These are phyloP conservation scores for Globisporangium iwayamae DNA, from an alignment of 352 stramenopile species.

Conservation along the genomic window DNA sequence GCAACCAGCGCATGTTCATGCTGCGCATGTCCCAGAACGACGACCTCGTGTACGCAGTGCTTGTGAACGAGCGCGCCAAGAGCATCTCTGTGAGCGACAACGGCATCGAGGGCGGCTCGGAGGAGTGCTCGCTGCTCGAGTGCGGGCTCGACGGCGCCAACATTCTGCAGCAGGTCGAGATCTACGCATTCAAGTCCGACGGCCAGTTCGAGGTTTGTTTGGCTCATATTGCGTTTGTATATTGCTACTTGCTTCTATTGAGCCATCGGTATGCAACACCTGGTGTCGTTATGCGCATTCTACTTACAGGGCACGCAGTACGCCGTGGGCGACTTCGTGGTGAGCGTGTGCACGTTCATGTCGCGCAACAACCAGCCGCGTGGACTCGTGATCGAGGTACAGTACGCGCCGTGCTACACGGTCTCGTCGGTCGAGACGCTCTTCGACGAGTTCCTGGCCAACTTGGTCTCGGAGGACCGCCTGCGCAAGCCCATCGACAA, in stretches of 20 bases:
- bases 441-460: constrained; percentile 79
- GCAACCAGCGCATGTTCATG: constrained; percentile 90
- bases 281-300: neutral
- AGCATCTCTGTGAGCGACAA: constrained; percentile 56
- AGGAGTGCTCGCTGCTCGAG: constrained; percentile 80
- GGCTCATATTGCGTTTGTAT: neutral
- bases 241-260: too few relatives aligned
- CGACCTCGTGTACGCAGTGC: constrained; percentile 79
- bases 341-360: constrained; percentile 88
- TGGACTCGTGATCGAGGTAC: constrained; percentile 78
- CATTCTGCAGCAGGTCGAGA: constrained; percentile 86
- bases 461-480: constrained; percentile 61
- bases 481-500: constrained; percentile 78
- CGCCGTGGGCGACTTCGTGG: constrained; percentile 77
- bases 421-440: constrained; percentile 72
- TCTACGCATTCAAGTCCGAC: constrained; percentile 87
- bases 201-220: constrained; percentile 73
- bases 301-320: constrained; percentile 62
- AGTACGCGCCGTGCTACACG: constrained; percentile 82
- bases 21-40: constrained; percentile 87
- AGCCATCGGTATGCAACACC: neutral
- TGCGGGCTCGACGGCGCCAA: constrained; percentile 81
- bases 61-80: constrained; percentile 78
- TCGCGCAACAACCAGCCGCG: constrained; percentile 77
- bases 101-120: constrained; percentile 61